phyloP scores from a whole-genome alignment of 2,329 filamentous ascomycete genomes.

The Sphaerulina musiva region DNA sequence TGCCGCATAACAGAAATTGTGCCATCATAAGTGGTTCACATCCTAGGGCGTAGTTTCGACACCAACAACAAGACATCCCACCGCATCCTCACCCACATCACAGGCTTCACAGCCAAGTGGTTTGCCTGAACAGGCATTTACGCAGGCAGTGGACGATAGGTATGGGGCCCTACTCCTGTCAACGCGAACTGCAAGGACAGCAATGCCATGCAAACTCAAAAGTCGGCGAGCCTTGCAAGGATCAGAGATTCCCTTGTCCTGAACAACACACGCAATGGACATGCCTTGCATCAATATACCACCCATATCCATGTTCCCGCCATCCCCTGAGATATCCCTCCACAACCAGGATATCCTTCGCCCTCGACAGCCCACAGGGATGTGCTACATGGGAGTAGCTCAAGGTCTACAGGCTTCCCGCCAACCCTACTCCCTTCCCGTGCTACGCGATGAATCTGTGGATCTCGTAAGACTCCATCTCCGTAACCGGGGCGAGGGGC shows the following conservation, averaged over 20 bases:
- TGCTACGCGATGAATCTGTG: no score
- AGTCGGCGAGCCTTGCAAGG: conserved; percentile 5
- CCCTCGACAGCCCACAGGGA: no score
- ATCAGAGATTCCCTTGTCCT: background rate
- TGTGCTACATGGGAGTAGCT: no score
- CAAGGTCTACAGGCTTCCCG: no score
- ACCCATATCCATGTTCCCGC: background rate
- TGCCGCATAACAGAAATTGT: background rate
- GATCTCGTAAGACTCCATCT: no score
- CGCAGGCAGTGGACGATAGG: background rate
- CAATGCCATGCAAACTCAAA: conserved; percentile 7
- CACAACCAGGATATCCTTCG: background rate
- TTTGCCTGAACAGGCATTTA: background rate
- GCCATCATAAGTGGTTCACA: background rate
- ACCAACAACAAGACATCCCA: background rate
- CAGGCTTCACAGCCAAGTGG: no score
- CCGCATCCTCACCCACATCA: no score
- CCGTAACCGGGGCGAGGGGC: no score
- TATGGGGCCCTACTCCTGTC: background rate
- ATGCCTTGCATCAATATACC: background rate
- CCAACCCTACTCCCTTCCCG: no score
- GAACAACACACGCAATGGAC: conserved; percentile 4
- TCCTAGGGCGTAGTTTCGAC: background rate
- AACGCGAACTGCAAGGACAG: background rate
- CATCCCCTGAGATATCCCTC: background rate